These are phyloP conservation scores for Reticulascus tulasneorum DNA, from an alignment of 2,329 filamentous ascomycete species.

Conservation along the genomic window DNA sequence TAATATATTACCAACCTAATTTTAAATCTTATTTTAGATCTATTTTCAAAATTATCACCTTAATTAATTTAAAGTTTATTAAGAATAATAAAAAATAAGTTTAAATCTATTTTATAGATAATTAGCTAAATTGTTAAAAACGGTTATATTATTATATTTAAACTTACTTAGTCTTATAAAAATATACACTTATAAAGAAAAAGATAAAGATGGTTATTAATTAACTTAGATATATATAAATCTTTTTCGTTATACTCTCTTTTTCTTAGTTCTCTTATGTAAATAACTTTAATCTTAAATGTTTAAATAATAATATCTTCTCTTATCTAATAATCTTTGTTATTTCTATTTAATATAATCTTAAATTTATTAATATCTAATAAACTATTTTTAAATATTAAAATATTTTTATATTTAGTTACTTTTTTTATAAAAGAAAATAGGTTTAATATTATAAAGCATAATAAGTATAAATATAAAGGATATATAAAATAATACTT, in stretches of 20 bases:
- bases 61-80: background rate
- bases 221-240: constrained; percentile 7
- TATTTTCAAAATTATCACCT: background rate
- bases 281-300: constrained; percentile 3
- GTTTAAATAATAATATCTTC: constrained; percentile 4
- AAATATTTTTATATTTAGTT: background rate
- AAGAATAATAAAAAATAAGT: background rate
- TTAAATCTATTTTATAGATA: background rate
- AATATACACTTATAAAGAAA: background rate
- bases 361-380: constrained; percentile 2
- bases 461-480: background rate
- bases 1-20: background rate
- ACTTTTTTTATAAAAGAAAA: background rate
- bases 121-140: no score
- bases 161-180: background rate
- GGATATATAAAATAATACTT: constrained; percentile 1
- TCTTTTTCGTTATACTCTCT: constrained; percentile 9
- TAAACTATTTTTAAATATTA: constrained; percentile 1
- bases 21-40: background rate
- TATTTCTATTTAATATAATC: constrained; percentile 3
- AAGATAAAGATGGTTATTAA: constrained; percentile 5
- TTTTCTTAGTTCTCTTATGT: background rate
- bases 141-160: background rate
- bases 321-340: constrained; percentile 1
- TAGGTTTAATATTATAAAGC: background rate